Conservation (phyloP, 176 grass and related monocot genomes). For the Eremochloa ophiuroides region DNA sequence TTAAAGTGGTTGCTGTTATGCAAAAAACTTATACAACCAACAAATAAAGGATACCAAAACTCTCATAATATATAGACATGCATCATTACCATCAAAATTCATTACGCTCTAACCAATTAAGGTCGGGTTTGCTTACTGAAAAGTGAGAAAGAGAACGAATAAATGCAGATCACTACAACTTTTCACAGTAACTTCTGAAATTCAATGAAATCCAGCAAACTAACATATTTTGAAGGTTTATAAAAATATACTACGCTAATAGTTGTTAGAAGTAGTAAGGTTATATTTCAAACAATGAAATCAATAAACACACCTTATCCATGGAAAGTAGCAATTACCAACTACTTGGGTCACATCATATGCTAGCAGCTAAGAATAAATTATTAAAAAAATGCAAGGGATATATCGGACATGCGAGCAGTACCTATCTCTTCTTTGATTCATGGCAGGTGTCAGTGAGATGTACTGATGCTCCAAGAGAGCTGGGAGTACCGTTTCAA, state of each 20-base stretch:
- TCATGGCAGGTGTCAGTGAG: conserved; percentile 76
- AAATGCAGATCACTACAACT: not conserved
- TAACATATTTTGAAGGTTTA: not conserved
- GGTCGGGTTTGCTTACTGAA: not conserved
- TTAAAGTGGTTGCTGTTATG: not conserved
- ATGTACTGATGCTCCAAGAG: conserved; percentile 77
- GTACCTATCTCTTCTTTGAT: conserved; percentile 97
- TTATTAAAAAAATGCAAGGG: not conserved
- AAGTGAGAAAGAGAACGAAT: not conserved
- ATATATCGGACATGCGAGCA: not conserved
- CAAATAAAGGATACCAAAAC: not conserved
- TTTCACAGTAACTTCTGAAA: not conserved
- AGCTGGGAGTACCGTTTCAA: conserved; percentile 62
- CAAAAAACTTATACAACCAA: not conserved
- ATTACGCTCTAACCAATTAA: not conserved
- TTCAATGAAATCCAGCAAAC: not conserved
- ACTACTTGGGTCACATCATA: conserved; percentile 15
- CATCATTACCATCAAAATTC: not conserved
- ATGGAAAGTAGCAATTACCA: not conserved
- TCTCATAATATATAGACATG: not conserved
- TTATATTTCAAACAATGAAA: conserved; percentile 3
- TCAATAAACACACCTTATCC: not conserved
- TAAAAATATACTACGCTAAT: not conserved
- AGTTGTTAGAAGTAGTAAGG: not conserved
- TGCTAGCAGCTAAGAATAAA: not conserved